phyloP scores from a whole-genome alignment of 257 asterid species.

The Primulina eburnea region DNA sequence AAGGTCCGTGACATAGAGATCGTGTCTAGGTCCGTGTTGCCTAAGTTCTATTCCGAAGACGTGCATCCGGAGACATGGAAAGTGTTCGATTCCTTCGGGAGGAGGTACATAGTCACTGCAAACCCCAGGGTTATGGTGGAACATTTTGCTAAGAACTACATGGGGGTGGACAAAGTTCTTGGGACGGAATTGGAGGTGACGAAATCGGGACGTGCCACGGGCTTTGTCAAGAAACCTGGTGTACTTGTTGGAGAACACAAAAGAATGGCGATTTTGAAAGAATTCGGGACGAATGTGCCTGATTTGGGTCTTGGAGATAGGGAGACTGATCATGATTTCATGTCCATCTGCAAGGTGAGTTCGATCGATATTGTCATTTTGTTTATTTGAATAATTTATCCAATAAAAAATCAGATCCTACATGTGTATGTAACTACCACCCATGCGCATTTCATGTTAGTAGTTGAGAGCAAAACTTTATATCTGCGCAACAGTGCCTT shows the following conservation, averaged over 20 bases:
- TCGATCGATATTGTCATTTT: not conserved
- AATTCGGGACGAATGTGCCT: slow-evolving; percentile 59
- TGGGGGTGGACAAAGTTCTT: slow-evolving; percentile 84
- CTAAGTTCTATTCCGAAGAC: slow-evolving; percentile 79
- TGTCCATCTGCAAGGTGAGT: slow-evolving; percentile 90
- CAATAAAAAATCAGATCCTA: not conserved
- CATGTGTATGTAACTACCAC: not conserved
- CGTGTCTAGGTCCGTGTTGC: slow-evolving; percentile 76
- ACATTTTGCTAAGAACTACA: slow-evolving; percentile 50
- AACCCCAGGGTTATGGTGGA: slow-evolving; percentile 83
- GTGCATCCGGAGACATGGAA: slow-evolving; percentile 68
- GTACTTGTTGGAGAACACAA: slow-evolving; percentile 67
- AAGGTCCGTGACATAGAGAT: slow-evolving; percentile 69
- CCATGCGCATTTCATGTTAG: not conserved
- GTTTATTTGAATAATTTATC: not conserved
- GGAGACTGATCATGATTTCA: slow-evolving; percentile 70
- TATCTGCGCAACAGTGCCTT: not conserved
- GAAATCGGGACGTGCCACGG: slow-evolving; percentile 69
- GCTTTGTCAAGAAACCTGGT: slow-evolving; percentile 73
- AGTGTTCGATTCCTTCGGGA: slow-evolving; percentile 71
- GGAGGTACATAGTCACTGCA: slow-evolving; percentile 70
- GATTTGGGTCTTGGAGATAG: slow-evolving; percentile 88
- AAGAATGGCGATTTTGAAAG: slow-evolving; percentile 50
- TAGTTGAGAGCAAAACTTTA: not conserved
- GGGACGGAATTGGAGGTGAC: slow-evolving; percentile 76